These are phyloP conservation scores for Plasmopara muralis DNA, from an alignment of 352 stramenopile genomes.

Conservation along the genomic window DNA sequence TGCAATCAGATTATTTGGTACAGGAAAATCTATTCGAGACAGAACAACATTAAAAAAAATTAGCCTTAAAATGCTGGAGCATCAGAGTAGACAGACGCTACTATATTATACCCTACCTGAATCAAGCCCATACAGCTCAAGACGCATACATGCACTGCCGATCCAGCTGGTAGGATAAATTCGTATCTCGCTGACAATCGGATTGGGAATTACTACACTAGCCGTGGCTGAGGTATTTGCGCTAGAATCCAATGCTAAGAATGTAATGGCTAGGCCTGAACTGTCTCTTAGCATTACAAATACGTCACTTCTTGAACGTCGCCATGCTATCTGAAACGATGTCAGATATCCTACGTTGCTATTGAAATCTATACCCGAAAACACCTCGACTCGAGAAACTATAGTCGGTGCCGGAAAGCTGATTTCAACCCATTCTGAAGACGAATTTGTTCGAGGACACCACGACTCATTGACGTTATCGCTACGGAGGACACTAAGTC, in stretches of 20 bases:
- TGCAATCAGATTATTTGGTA: conserved; percentile 7
- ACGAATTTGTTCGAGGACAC: conserved; percentile 23
- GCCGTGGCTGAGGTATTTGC: not conserved
- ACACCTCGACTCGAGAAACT: conserved; percentile 28
- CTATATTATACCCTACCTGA: conserved; percentile 21
- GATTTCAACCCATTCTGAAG: conserved; percentile 40
- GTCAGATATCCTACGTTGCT: conserved; percentile 12
- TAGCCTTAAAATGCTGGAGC: not conserved
- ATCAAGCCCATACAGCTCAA: conserved; percentile 44
- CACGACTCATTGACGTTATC: conserved; percentile 22
- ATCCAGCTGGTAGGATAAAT: conserved; percentile 37
- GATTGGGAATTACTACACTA: conserved; percentile 22
- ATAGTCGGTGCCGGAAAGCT: conserved; percentile 36
- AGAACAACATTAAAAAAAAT: conserved; percentile 1
- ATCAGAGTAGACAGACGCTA: not conserved
- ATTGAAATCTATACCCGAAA: conserved; percentile 18
- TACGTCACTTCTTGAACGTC: conserved; percentile 1
- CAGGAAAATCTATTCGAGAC: conserved; percentile 11
- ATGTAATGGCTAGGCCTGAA: conserved; percentile 1
- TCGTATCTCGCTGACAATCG: conserved; percentile 30
- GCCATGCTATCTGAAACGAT: conserved; percentile 13
- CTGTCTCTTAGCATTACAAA: conserved; percentile 6
- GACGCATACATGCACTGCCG: conserved; percentile 27
- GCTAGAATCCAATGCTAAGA: conserved; percentile 1
- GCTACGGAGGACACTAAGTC: conserved; percentile 26